Conservation (phyloP, 441 rosid genomes). For the Pelargonium cotyledonis region DNA sequence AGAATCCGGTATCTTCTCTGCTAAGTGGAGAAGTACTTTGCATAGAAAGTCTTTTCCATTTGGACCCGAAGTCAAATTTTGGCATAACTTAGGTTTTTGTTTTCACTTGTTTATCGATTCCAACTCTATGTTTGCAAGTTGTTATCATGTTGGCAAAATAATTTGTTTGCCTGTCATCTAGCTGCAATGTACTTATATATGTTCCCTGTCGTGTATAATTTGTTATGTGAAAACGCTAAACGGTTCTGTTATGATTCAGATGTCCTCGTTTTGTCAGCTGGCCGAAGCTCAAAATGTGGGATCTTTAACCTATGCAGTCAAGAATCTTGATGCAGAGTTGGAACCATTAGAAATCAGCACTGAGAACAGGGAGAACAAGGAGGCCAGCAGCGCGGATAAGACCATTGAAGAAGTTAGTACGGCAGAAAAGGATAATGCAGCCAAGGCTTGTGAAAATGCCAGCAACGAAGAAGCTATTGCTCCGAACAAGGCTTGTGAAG, state of each 20-base stretch:
- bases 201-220: no score
- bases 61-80: no score
- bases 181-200: no score
- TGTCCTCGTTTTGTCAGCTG: constrained; percentile 33
- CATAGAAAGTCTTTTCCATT: no score
- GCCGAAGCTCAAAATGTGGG: constrained; percentile 47
- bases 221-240: no score
- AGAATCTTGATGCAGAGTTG: constrained; percentile 58
- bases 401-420: constrained; percentile 9
- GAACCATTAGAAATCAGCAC: constrained; percentile 38
- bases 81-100: no score
- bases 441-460: background rate
- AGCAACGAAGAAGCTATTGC: constrained; percentile 18
- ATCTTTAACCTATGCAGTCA: constrained; percentile 48
- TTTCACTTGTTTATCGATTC: no score
- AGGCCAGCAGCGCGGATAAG: constrained; percentile 6
- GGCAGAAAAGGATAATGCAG: background rate
- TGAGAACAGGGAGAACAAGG: background rate
- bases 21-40: no score
- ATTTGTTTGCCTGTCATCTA: no score
- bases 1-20: background rate
- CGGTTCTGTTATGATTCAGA: constrained; percentile 25
- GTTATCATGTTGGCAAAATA: no score
- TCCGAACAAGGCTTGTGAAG: constrained; percentile 15
- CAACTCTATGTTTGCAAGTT: no score